A percentile compares a stretch with the other conserved stretches of the same genome.
Conservation (phyloP, 345 rosid species). For the Citrus sp. region DNA sequence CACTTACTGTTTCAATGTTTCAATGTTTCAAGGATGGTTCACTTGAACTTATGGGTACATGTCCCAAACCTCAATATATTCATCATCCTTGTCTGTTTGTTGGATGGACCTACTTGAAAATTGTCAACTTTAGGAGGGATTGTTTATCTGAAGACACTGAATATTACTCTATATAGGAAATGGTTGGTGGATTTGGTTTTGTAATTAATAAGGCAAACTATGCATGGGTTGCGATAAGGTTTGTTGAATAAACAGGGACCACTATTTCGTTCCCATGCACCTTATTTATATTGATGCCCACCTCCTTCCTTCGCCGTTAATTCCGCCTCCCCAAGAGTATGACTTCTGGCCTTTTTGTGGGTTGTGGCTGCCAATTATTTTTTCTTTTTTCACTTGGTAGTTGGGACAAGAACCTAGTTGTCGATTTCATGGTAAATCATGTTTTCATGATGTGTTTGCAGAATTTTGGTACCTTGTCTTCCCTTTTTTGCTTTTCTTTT, state of each 20-base stretch:
- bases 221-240: background rate
- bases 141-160: background rate
- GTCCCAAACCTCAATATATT: background rate
- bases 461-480: background rate
- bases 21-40: background rate
- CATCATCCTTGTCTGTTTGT: background rate
- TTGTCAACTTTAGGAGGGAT: background rate
- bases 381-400: background rate
- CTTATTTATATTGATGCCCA: conserved; percentile 1
- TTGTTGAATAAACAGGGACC: background rate
- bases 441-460: background rate
- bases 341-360: background rate
- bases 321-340: background rate
- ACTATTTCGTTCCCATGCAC: background rate
- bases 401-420: background rate
- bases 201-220: background rate
- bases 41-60: background rate
- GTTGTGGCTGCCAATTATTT: background rate
- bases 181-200: background rate
- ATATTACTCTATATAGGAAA: background rate
- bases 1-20: background rate
- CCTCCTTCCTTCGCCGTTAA: background rate
- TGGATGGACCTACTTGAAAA: background rate
- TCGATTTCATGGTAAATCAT: background rate
- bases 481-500: background rate